Evolutionary conservation across 352 stramenopile species (phyloP).

Genomic region (Pythium brachiatum): DNA sequence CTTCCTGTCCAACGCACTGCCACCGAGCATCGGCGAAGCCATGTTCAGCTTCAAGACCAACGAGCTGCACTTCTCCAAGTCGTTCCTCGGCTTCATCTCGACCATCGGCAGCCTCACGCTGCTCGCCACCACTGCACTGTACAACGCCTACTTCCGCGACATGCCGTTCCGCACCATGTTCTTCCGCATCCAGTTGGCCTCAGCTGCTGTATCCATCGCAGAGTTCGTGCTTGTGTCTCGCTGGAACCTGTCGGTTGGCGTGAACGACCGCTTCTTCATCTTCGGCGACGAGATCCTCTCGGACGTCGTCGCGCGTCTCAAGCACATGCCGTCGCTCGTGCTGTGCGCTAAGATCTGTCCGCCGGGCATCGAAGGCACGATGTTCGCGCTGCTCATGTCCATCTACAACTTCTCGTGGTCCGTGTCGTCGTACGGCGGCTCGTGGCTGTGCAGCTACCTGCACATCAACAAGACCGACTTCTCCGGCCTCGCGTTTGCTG

Average conservation of each 20-base stretch:
- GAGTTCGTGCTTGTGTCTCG: conserved; percentile 74
- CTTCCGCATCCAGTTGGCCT: conserved; percentile 69
- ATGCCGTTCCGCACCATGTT: conserved; percentile 79
- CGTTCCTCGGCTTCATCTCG: conserved; percentile 79
- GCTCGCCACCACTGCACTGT: conserved; percentile 64
- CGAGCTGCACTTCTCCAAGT: conserved; percentile 71
- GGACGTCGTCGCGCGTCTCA: conserved; percentile 75
- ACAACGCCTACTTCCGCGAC: conserved; percentile 79
- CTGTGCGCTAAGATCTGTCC: conserved; percentile 96
- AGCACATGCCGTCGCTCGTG: conserved; percentile 93
- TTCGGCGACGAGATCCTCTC: conserved; percentile 81
- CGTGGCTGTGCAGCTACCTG: conserved; percentile 74
- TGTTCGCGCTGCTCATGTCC: conserved; percentile 93
- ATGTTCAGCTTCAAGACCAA: conserved; percentile 86
- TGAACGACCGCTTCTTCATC: conserved; percentile 76
- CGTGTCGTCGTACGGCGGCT: conserved; percentile 67
- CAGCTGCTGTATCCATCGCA: conserved; percentile 56
- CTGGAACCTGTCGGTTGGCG: conserved; percentile 54
- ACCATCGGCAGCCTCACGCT: conserved; percentile 69
- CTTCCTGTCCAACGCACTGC: conserved; percentile 74
- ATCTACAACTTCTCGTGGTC: conserved; percentile 88
- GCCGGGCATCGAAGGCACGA: conserved; percentile 93
- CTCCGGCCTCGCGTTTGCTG: conserved; percentile 46
- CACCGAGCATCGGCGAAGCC: conserved; percentile 66
- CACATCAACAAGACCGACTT: conserved; percentile 78